These are phyloP conservation scores for Hypoxylon cercidicola DNA, from an alignment of 495 filamentous ascomycete species.

Conservation along the genomic window DNA sequence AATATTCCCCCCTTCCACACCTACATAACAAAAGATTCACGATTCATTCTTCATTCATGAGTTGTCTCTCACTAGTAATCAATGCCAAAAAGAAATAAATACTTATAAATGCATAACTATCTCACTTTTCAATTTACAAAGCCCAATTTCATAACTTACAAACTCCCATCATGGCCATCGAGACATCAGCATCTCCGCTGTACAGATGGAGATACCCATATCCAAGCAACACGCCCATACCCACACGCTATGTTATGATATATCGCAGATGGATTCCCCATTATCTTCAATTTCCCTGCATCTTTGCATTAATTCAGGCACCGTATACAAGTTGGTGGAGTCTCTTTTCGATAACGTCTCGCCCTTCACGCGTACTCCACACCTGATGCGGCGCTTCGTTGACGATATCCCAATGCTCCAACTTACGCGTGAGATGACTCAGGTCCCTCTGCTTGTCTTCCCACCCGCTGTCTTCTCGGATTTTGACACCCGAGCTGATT, in stretches of 20 bases:
- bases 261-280: background rate
- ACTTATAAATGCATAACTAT: too few species aligned
- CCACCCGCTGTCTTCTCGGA: conserved; percentile 73
- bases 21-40: too few species aligned
- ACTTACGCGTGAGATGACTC: conserved; percentile 76
- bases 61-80: too few species aligned
- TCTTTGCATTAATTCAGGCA: conserved; percentile 2
- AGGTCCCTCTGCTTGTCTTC: conserved; percentile 81
- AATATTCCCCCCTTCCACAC: too few species aligned
- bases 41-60: background rate
- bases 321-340: conserved; percentile 66
- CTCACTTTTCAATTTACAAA: too few species aligned
- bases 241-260: background rate
- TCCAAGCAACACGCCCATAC: too few species aligned
- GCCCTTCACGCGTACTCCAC: conserved; percentile 76
- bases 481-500: conserved; percentile 77
- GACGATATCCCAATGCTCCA: conserved; percentile 88
- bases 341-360: conserved; percentile 74
- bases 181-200: too few species aligned
- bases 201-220: background rate
- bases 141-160: too few species aligned
- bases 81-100: too few species aligned
- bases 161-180: too few species aligned
- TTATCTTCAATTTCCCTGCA: background rate
- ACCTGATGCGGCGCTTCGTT: conserved; percentile 85